These are phyloP conservation scores for Starmerella apis DNA, from an alignment of 805 yeast genomes.

Conservation along the genomic window DNA sequence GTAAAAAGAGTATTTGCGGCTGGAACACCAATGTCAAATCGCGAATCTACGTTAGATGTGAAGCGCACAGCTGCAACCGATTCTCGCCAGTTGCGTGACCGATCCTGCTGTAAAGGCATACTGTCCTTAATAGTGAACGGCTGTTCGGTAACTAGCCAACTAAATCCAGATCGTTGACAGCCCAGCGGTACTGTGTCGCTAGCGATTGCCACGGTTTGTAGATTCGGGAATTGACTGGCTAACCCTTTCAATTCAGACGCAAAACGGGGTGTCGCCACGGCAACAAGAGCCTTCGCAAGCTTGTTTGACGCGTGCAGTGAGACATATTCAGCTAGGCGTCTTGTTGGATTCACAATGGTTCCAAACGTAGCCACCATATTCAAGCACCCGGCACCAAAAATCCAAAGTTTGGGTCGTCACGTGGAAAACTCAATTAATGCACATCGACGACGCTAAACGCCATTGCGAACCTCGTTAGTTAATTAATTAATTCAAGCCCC, in stretches of 20 bases:
- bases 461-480: no score
- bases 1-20: slow-evolving; percentile 31
- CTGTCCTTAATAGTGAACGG: slow-evolving; percentile 23
- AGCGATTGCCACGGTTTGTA: slow-evolving; percentile 27
- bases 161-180: slow-evolving; percentile 29
- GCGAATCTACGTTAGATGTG: slow-evolving; percentile 12
- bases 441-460: neutral
- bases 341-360: slow-evolving; percentile 25
- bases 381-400: neutral
- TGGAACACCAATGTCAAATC: slow-evolving; percentile 25
- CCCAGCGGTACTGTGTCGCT: slow-evolving; percentile 31
- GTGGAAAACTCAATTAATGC: neutral
- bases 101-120: slow-evolving; percentile 1
- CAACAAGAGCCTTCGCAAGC: slow-evolving; percentile 25
- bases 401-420: slow-evolving; percentile 1
- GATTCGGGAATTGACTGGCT: slow-evolving; percentile 18
- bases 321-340: slow-evolving; percentile 20
- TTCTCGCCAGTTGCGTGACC: slow-evolving; percentile 17
- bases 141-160: slow-evolving; percentile 23
- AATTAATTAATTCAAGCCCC: neutral
- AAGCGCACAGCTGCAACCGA: slow-evolving; percentile 20
- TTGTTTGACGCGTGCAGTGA: slow-evolving; percentile 21
- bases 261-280: slow-evolving; percentile 32
- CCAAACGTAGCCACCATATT: slow-evolving; percentile 18
- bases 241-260: slow-evolving; percentile 27